Evolutionary conservation across 1,139 yeast genomes (phyloP).

Genomic region (Yamadazyma atmosphaerica): DNA sequence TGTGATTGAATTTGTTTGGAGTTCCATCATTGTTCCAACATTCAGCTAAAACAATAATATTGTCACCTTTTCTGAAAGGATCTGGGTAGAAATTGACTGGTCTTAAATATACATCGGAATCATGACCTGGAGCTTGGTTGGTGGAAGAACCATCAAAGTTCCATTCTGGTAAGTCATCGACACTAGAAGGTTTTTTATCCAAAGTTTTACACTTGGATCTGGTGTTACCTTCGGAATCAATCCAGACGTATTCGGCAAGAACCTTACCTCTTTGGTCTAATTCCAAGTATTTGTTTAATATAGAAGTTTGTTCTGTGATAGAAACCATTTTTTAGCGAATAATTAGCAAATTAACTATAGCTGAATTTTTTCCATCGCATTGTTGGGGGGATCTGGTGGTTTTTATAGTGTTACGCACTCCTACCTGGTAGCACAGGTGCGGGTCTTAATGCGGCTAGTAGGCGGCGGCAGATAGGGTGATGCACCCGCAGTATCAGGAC

Average conservation of each 20-base stretch:
- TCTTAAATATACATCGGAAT: conserved; percentile 91
- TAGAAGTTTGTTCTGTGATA: conserved; percentile 68
- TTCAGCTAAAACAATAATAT: conserved; percentile 90
- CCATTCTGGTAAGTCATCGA: conserved; percentile 97
- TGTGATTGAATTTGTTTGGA: conserved; percentile 97
- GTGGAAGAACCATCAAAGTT: conserved; percentile 99
- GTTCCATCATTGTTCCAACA: conserved; percentile 99
- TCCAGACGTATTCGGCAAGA: conserved; percentile 97
- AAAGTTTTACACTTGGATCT: conserved; percentile 95
- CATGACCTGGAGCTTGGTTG: conserved; percentile 97
- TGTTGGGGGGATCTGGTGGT: not conserved
- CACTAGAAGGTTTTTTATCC: conserved; percentile 60
- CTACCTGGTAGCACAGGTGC: too few species aligned
- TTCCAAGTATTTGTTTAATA: conserved; percentile 77
- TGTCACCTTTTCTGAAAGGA: conserved; percentile 97
- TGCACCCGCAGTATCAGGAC: not conserved
- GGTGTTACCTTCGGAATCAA: conserved; percentile 87
- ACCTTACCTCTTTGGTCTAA: conserved; percentile 84
- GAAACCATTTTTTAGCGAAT: conserved; percentile 36
- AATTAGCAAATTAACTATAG: not conserved
- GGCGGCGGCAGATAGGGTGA: too few species aligned
- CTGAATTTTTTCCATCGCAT: not conserved
- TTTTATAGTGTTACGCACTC: not conserved
- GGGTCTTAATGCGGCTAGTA: too few species aligned
- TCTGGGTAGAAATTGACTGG: conserved; percentile 94